These are phyloP conservation scores for Boletus patriciae DNA, from an alignment of 768 basidiomycete species.

Conservation along the genomic window DNA sequence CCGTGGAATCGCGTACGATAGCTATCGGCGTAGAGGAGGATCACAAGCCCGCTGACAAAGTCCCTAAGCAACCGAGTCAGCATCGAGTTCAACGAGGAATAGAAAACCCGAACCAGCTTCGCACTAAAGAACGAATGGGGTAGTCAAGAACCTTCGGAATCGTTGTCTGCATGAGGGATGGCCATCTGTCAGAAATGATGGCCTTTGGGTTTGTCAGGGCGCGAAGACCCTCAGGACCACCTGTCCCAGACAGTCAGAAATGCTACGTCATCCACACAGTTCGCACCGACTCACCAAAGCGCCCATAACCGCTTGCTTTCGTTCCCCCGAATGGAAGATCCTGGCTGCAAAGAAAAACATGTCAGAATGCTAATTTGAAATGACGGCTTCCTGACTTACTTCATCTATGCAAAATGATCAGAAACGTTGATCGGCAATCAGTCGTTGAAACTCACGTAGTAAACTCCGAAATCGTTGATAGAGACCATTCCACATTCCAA, in stretches of 20 bases:
- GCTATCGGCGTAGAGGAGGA: constrained; percentile 48
- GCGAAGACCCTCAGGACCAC: constrained; percentile 91
- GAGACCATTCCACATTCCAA: constrained; percentile 97
- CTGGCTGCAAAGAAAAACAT: constrained; percentile 50
- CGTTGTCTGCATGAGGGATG: constrained; percentile 74
- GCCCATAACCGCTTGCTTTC: constrained; percentile 89
- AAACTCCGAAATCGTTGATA: constrained; percentile 91
- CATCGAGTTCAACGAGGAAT: not conserved
- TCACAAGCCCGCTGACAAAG: constrained; percentile 49
- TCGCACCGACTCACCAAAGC: constrained; percentile 64
- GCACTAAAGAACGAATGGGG: constrained; percentile 68
- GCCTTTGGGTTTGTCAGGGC: constrained; percentile 87
- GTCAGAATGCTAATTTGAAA: not conserved
- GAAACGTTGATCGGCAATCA: constrained; percentile 10
- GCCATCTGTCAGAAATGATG: constrained; percentile 83
- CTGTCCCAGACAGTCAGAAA: constrained; percentile 38
- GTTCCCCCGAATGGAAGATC: constrained; percentile 94
- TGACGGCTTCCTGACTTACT: constrained; percentile 45
- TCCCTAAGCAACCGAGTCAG: constrained; percentile 39
- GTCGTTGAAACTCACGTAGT: constrained; percentile 57
- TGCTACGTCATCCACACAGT: constrained; percentile 1
- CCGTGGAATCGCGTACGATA: constrained; percentile 46
- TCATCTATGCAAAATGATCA: constrained; percentile 47
- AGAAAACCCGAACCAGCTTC: constrained; percentile 63
- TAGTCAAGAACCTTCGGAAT: constrained; percentile 89